Percentiles rank a stretch among this genome's conserved stretches.
These are phyloP conservation scores for Pleoardoris graminearum DNA, from an alignment of 2,329 filamentous ascomycete genomes.

Conservation along the genomic window DNA sequence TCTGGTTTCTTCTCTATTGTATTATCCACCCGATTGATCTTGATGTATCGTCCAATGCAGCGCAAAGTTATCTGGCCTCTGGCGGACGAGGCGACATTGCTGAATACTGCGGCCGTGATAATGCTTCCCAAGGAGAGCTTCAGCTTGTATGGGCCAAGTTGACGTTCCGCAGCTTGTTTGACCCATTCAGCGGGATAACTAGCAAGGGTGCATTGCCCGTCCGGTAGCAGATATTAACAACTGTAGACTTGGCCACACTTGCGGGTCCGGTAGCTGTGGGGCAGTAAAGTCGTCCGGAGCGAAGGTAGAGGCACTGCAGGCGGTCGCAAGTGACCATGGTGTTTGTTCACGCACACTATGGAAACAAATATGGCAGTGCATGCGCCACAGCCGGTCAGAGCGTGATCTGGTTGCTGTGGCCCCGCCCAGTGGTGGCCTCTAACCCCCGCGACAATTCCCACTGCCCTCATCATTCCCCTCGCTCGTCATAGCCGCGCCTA, in stretches of 20 bases:
- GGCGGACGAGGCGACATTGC: too few species aligned
- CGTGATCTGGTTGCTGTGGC: conserved; percentile 3
- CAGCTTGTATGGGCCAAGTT: too few species aligned
- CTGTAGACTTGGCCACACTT: neutral
- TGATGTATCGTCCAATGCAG: too few species aligned
- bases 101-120: too few species aligned
- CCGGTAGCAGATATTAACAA: too few species aligned
- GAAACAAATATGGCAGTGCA: neutral
- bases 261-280: neutral
- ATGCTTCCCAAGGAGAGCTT: too few species aligned
- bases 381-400: conserved; percentile 8
- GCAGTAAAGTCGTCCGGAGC: neutral
- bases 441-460: conserved; percentile 8
- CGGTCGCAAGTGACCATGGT: neutral
- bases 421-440: neutral
- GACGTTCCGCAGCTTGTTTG: too few species aligned
- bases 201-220: too few species aligned
- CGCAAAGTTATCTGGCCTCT: too few species aligned
- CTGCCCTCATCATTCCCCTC: conserved; percentile 1
- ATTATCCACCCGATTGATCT: too few species aligned
- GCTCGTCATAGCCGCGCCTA: conserved; percentile 4
- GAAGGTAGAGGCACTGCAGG: neutral
- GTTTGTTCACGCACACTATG: neutral
- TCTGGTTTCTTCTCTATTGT: too few species aligned
- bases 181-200: too few species aligned